These are phyloP conservation scores for Tillandsia fasciculata DNA, from an alignment of 176 grass and related monocot species.

Conservation along the genomic window DNA sequence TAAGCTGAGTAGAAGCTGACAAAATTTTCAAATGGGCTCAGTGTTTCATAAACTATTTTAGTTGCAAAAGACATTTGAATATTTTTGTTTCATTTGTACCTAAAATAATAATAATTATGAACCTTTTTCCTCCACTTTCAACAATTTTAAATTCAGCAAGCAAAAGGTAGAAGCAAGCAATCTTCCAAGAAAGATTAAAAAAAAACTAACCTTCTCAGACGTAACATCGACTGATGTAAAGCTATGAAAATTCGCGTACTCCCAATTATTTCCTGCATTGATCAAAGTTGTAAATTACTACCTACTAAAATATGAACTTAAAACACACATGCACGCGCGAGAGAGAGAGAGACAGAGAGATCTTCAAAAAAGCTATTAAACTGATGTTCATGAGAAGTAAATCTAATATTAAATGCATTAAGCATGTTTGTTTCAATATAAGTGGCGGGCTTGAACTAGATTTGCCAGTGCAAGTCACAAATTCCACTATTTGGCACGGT, in stretches of 20 bases:
- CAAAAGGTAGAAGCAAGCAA: conserved; percentile 26
- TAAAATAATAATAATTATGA: neutral
- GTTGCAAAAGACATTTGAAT: too few species aligned
- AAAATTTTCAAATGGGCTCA: too few species aligned
- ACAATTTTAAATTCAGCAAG: conserved; percentile 5
- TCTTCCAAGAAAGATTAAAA: conserved; percentile 26
- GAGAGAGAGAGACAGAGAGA: neutral
- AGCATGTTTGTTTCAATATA: too few species aligned
- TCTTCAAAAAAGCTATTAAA: neutral
- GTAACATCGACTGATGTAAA: conserved; percentile 78
- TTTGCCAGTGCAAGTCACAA: too few species aligned
- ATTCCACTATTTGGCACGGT: too few species aligned
- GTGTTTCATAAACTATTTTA: too few species aligned
- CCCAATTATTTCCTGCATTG: conserved; percentile 77
- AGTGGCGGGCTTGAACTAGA: too few species aligned
- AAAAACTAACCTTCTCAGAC: conserved; percentile 54
- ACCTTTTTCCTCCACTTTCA: conserved; percentile 2
- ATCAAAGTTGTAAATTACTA: neutral
- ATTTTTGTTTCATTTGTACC: neutral
- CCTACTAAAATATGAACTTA: neutral
- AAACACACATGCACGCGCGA: neutral
- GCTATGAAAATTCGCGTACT: conserved; percentile 80
- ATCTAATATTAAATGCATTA: too few species aligned
- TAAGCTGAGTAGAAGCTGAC: too few species aligned
- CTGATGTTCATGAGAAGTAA: too few species aligned